Evolutionary conservation across 192 early-diverging fungal species (phyloP), one percentile per base, ranked within the genome.

Genomic region (Gonapodya prolifera): DNA sequence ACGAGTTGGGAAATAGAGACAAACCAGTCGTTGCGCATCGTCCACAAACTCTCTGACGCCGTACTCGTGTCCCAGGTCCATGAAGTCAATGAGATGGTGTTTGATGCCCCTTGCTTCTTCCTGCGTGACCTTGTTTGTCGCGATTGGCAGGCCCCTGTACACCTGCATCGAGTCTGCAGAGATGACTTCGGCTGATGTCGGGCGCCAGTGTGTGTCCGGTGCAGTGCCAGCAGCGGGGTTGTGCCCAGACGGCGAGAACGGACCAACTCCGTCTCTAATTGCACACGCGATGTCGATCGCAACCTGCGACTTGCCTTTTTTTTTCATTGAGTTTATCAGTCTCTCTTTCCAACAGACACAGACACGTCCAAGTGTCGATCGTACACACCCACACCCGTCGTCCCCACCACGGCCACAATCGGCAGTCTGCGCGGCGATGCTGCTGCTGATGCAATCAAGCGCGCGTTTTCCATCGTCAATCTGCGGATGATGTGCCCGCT

Each of bases 91-190:
- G 2, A 98, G 80, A 80, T 98, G 96, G 83, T 99, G 97, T 0
- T 83, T 85, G 1, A 95, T 83, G 0, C 82, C 88, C 35, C 85
- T 82, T 30, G 84, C 83, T 75, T 99, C 97, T 0, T 86, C 82
- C 0, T 79, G 35, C 0, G 92, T 87, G 70, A 94, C 92, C 81
- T 99, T 98, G 87, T 99, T 99, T 32, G 97, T 98, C 23, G 95
- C 91, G 33, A 97, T 92, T 79, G 95, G 92, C 76, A 98, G 85
- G 23, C 94, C 95, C 78, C 88, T 84, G 82, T 99, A 99, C 1
- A 92, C 91, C 88, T 99, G 97, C 84, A 99, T 88, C 2, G 97
- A 91, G 79, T 99, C 97, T 0, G 92, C 93, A 81, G 97, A 98
- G 79, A 99, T 94, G 36, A 96, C 87, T 78, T 98, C 94, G 30